phyloP scores from a whole-genome alignment of 2,329 filamentous ascomycete species.

The Aureobasidium subglaciale region DNA sequence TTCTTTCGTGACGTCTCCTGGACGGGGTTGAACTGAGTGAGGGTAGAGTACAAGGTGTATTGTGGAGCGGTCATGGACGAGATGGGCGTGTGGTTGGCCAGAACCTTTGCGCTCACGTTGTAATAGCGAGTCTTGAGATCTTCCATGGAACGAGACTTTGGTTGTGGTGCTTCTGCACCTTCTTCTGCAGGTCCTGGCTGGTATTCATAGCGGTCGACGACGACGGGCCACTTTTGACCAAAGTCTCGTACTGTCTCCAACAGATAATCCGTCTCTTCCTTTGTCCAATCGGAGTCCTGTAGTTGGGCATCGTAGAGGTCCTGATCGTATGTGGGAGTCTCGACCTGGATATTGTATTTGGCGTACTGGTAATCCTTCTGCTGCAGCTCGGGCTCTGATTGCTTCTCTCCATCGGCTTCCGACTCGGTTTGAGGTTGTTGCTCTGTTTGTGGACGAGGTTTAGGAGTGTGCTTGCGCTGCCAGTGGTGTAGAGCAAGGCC shows the following conservation, averaged over 20 bases:
- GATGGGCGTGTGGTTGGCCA: constrained; percentile 70
- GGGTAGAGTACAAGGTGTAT: constrained; percentile 73
- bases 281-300: constrained; percentile 72
- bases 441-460: constrained; percentile 19
- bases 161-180: constrained; percentile 18
- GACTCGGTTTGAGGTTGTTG: constrained; percentile 22
- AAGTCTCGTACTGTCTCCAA: constrained; percentile 68
- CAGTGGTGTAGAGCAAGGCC: constrained; percentile 70
- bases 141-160: constrained; percentile 64
- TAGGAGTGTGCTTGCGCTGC: constrained; percentile 52
- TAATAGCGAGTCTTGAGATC: constrained; percentile 91
- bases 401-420: constrained; percentile 21
- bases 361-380: constrained; percentile 58
- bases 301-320: constrained; percentile 77
- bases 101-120: constrained; percentile 72
- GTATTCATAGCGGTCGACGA: constrained; percentile 89
- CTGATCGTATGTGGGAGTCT: constrained; percentile 74
- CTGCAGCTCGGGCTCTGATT: constrained; percentile 31
- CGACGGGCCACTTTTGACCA: constrained; percentile 82
- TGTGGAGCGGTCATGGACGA: constrained; percentile 84
- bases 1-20: constrained; percentile 77
- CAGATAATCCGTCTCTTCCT: constrained; percentile 89
- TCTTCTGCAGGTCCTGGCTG: constrained; percentile 30
- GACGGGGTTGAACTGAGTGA: constrained; percentile 76
- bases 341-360: constrained; percentile 79